Percentiles rank a stretch among this genome's conserved stretches.
phyloP scores from a whole-genome alignment of 2,329 filamentous ascomycete genomes.

The Trichoderma aggressivum region DNA sequence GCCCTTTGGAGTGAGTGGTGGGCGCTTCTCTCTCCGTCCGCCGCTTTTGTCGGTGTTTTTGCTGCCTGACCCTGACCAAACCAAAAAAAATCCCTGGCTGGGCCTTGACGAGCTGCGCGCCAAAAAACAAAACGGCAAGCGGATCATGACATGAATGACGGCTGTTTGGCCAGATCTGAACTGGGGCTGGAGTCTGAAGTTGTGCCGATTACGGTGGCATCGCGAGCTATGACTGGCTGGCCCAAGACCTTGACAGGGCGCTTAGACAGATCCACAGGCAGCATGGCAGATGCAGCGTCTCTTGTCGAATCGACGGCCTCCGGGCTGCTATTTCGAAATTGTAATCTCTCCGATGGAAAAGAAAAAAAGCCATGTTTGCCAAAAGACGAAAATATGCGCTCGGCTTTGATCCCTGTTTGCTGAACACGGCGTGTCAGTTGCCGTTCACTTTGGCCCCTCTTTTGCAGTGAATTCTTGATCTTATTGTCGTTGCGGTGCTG shows the following conservation, averaged over 20 bases:
- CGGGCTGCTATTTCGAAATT: not conserved
- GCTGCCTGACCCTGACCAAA: not conserved
- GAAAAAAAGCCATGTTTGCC: not conserved
- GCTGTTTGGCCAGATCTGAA: not conserved
- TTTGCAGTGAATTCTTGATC: not conserved
- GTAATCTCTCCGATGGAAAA: no score
- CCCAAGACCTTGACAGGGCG: not conserved
- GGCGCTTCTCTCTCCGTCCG: not conserved
- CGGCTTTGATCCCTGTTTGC: not conserved
- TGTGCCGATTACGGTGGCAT: not conserved
- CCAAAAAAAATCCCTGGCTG: not conserved
- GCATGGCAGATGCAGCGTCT: not conserved
- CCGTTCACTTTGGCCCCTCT: not conserved
- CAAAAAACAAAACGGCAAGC: not conserved
- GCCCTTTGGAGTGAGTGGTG: not conserved
- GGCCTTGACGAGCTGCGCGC: not conserved
- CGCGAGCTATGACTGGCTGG: slow-evolving; percentile 13
- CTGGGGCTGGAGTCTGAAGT: not conserved
- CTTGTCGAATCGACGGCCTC: slow-evolving; percentile 13
- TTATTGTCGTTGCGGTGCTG: not conserved
- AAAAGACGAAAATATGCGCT: not conserved
- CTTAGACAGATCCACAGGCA: slow-evolving; percentile 3
- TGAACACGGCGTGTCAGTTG: not conserved
- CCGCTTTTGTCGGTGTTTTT: not conserved
- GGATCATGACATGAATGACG: not conserved